Base-by-base conservation (phyloP, 2,329 filamentous ascomycete genomes). In the Leptographium flavum region DNA sequence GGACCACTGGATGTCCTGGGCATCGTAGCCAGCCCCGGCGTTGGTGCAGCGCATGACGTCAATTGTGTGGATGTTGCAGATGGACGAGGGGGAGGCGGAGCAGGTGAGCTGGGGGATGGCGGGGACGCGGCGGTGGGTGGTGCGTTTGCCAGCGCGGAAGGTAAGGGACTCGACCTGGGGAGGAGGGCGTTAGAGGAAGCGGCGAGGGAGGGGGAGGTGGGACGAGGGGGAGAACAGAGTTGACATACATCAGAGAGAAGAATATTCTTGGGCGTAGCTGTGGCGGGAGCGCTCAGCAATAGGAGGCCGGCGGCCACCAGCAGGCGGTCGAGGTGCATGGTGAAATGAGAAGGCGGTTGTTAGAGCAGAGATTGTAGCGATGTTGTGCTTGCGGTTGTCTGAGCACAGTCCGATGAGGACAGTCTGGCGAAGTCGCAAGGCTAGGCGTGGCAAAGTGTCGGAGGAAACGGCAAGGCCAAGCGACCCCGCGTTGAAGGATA, bases 11-110 rank as follows among this genome's bases (percentile, higher is more conserved):
- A 95, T 73, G 58, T 94, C 83, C 62, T 92, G 79, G 37, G 67
- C 60, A 50, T 78, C 76, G 67, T 95, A 95, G 49, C 82, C 82
- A 27, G 76, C 69, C 49, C 90, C 92, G 49, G 82, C 73, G 65
- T 96, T 96, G 50, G 74, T 81, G 72, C 90, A 98, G 56, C 87
- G 85, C 81, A 96, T 85, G 13, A 82, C 68, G 54, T 93, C 83
- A 50, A 94, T 66, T 23, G 76, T 65, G 67, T 90, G 83, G 46
- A 90, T 72, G 33, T 72, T 62, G 67, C 80, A 84, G 47, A 83
- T 61, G 44, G 69, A 68, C 9, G 66, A 71, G 44, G 77, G 71
- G 25, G 83, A 86, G 45, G 82, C 64, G n/a, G 17, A 25, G 66
- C 90, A 95, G 56, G 69, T 74, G 14, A 95, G 73, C 66, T 93